phyloP scores from a whole-genome alignment of 345 rosid species.

The Salix viminalis region DNA sequence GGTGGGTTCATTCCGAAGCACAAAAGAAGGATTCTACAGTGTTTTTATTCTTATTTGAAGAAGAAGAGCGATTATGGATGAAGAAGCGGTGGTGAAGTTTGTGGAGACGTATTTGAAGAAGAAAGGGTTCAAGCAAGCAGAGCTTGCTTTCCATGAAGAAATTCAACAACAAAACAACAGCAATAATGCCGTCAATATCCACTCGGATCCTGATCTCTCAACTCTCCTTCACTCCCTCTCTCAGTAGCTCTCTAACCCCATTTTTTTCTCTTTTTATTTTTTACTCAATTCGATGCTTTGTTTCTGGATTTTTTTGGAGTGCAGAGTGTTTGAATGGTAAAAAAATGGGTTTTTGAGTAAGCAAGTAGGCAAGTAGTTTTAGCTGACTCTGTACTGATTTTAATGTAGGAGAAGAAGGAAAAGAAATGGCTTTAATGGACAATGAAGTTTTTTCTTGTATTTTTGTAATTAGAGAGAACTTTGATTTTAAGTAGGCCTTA shows the following conservation, averaged over 20 bases:
- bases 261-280: background rate
- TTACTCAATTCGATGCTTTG: background rate
- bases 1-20: background rate
- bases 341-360: background rate
- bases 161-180: slow-evolving; percentile 49
- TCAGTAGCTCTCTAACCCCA: slow-evolving; percentile 40
- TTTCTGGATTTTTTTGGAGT: background rate
- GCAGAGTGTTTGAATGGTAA: background rate
- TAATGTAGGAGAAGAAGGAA: background rate
- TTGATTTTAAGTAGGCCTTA: background rate
- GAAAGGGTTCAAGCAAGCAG: slow-evolving; percentile 76
- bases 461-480: background rate
- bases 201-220: slow-evolving; percentile 66
- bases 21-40: background rate
- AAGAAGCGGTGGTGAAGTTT: slow-evolving; percentile 46
- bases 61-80: slow-evolving; percentile 43
- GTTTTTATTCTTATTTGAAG: background rate
- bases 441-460: background rate
- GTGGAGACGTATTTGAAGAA: slow-evolving; percentile 78
- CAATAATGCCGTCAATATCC: slow-evolving; percentile 37
- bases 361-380: background rate
- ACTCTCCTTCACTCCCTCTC: slow-evolving; percentile 66
- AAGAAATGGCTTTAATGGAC: background rate
- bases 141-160: slow-evolving; percentile 56
- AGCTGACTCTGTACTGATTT: background rate